Percentiles rank a stretch among this genome's conserved stretches.
Conservation (phyloP, 257 asterid genomes). For the Jacaranda mimosifolia region DNA sequence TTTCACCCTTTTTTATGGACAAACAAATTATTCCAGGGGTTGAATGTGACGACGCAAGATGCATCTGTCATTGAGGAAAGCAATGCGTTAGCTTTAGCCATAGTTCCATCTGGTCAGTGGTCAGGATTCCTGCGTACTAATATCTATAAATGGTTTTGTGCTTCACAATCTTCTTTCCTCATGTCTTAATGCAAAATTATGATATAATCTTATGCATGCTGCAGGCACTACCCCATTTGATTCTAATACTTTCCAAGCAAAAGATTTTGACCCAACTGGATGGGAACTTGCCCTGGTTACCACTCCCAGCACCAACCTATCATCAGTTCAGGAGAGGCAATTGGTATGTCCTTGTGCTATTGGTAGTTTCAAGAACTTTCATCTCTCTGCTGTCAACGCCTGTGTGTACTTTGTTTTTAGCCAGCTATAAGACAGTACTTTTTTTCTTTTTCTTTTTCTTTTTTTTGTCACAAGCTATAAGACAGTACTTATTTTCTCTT, state of each 20-base stretch:
- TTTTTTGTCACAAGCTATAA: too few species aligned
- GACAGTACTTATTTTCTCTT: not conserved
- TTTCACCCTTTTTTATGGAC: not conserved
- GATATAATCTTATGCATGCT: conserved; percentile 36
- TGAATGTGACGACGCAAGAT: conserved; percentile 56
- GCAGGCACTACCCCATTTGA: conserved; percentile 62
- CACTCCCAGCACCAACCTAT: conserved; percentile 75
- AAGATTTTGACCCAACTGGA: conserved; percentile 73
- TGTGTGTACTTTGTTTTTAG: not conserved
- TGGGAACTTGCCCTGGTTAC: conserved; percentile 95
- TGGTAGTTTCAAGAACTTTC: not conserved
- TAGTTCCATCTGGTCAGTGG: conserved; percentile 90
- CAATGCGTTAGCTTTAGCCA: conserved; percentile 90
- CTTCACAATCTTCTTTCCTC: conserved; percentile 20
- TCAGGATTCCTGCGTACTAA: conserved; percentile 31
- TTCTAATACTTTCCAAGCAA: conserved; percentile 52
- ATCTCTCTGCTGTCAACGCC: not conserved
- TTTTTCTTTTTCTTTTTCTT: too few species aligned
- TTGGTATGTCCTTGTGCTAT: conserved; percentile 56
- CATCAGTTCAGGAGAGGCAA: conserved; percentile 77
- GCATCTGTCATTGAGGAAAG: conserved; percentile 85
- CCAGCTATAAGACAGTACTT: not conserved
- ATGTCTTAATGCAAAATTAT: not conserved
- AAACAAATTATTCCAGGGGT: conserved; percentile 61
- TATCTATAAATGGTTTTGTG: conserved; percentile 3